A percentile compares a stretch with the other conserved stretches of the same genome.
These are phyloP conservation scores for Pythium chondricola DNA, from an alignment of 352 stramenopile species.

Conservation along the genomic window DNA sequence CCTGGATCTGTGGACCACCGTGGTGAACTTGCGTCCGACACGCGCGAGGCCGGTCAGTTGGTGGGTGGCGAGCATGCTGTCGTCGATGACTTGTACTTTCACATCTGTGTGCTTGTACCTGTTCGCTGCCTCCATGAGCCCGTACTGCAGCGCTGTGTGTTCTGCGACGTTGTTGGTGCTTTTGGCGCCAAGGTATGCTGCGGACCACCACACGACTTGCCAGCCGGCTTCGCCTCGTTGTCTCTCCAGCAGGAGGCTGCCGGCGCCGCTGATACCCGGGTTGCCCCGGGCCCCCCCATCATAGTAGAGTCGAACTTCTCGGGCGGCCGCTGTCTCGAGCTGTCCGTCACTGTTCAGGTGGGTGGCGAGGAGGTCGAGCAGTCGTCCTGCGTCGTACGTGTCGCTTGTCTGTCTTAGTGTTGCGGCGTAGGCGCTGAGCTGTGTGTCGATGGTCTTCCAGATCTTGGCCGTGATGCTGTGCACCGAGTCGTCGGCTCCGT, in stretches of 20 bases:
- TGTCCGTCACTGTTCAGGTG: too few relatives aligned
- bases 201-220: slow-evolving; percentile 1
- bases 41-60: neutral
- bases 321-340: too few relatives aligned
- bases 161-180: slow-evolving; percentile 6
- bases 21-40: neutral
- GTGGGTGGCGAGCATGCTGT: neutral
- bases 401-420: neutral
- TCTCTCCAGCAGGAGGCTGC: neutral
- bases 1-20: neutral
- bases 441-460: neutral
- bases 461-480: neutral
- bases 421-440: neutral
- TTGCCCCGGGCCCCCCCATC: slow-evolving; percentile 1
- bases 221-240: neutral
- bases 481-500: neutral
- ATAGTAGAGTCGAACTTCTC: slow-evolving; percentile 1
- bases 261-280: neutral
- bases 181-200: neutral
- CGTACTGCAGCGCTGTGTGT: too few relatives aligned
- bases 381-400: too few relatives aligned
- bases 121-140: too few relatives aligned
- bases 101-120: too few relatives aligned
- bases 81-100: neutral
- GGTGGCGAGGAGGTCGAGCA: too few relatives aligned